A percentile compares a stretch with the other conserved stretches of the same genome.
Evolutionary conservation across 179 eudicot genomes (phyloP).

Genomic region (Heliamphora ciliata): DNA sequence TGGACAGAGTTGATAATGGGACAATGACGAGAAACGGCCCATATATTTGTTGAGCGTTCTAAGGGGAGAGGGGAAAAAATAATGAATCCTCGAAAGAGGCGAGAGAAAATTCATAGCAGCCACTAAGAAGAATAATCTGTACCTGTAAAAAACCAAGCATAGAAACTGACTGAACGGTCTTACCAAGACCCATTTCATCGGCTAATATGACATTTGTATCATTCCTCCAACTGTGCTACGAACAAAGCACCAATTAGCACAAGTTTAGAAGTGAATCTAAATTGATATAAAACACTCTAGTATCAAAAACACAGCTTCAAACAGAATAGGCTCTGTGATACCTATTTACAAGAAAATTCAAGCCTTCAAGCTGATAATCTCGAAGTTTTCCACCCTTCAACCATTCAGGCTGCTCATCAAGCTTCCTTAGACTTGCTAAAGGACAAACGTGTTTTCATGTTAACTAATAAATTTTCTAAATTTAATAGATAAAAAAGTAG

Average conservation of each 20-base stretch:
- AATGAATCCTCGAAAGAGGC: background rate
- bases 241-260: slow-evolving; percentile 22
- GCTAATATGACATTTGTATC: slow-evolving; percentile 98
- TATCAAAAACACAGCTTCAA: background rate
- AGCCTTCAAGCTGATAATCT: slow-evolving; percentile 98
- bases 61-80: slow-evolving; percentile 23
- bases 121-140: slow-evolving; percentile 9
- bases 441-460: slow-evolving; percentile 9
- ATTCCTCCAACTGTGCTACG: slow-evolving; percentile 85
- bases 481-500: background rate
- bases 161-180: slow-evolving; percentile 98
- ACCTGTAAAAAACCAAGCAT: slow-evolving; percentile 99
- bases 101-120: background rate
- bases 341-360: slow-evolving; percentile 98
- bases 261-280: slow-evolving; percentile 8
- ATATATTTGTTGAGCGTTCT: slow-evolving; percentile 91
- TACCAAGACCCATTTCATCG: slow-evolving; percentile 99
- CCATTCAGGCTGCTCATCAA: slow-evolving; percentile 99
- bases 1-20: slow-evolving; percentile 88
- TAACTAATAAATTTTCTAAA: background rate
- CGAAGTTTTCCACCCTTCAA: slow-evolving; percentile 89
- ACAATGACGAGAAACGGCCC: slow-evolving; percentile 99
- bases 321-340: slow-evolving; percentile 19
- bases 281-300: background rate
- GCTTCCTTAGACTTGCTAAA: slow-evolving; percentile 89